These are phyloP conservation scores for Zizania palustris DNA, from an alignment of 202 grass and related monocot species.

Conservation along the genomic window DNA sequence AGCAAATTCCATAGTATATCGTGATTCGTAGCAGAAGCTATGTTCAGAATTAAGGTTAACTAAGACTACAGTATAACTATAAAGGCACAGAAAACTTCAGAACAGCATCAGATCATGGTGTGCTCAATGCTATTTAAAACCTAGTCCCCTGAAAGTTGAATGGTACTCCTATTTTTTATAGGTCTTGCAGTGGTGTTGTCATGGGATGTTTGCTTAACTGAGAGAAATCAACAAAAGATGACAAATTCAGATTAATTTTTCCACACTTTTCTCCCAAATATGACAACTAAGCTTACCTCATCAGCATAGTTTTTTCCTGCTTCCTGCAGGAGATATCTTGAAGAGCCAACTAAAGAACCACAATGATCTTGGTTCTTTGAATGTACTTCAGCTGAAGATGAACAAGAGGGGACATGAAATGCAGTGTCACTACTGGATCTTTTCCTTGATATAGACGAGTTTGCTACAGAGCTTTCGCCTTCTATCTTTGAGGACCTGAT, in stretches of 20 bases:
- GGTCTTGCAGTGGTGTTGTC: not conserved
- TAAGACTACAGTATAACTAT: not conserved
- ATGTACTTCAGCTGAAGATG: conserved; percentile 51
- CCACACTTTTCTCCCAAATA: conserved; percentile 2
- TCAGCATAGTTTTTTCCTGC: conserved; percentile 11
- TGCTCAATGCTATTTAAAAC: conserved; percentile 10
- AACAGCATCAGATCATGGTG: not conserved
- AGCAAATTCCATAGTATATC: not conserved
- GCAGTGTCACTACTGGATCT: conserved; percentile 53
- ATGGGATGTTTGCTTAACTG: conserved; percentile 5
- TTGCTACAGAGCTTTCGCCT: conserved; percentile 58
- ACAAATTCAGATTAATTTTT: conserved; percentile 7
- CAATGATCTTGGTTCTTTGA: conserved; percentile 45
- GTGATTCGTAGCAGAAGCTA: not conserved
- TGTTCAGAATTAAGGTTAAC: not conserved
- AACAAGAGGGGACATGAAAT: conserved; percentile 50
- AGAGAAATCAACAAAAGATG: conserved; percentile 5
- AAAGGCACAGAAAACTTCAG: not conserved
- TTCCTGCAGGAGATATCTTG: conserved; percentile 36
- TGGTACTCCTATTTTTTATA: not conserved
- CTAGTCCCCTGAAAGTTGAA: not conserved
- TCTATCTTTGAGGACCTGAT: conserved; percentile 47
- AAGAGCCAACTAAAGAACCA: conserved; percentile 39
- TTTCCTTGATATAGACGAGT: conserved; percentile 70
- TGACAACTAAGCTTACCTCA: conserved; percentile 45